Percentiles rank a stretch among this genome's conserved stretches.
Evolutionary conservation across 345 rosid genomes (phyloP).

Genomic region (Streptanthus diversifolius): DNA sequence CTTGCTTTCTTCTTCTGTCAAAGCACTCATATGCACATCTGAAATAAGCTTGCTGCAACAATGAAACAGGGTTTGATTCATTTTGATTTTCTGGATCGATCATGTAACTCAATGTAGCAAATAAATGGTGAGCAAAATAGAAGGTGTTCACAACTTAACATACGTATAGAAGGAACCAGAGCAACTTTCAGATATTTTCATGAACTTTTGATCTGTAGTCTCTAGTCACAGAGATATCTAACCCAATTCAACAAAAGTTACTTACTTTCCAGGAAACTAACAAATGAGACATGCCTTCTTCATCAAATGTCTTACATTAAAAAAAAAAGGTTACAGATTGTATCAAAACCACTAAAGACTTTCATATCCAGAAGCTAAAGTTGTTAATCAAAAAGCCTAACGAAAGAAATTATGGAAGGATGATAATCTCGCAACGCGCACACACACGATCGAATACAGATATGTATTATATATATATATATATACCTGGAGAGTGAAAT

Average conservation of each 20-base stretch:
- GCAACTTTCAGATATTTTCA: neutral
- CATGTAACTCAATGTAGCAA: neutral
- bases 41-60: constrained; percentile 90
- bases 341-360: neutral
- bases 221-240: neutral
- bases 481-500: constrained; percentile 83
- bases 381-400: neutral
- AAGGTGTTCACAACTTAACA: neutral
- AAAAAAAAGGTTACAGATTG: neutral
- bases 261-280: neutral
- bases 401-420: neutral
- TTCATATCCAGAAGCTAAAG: constrained; percentile 6
- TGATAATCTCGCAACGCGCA: neutral
- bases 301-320: neutral
- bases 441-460: neutral
- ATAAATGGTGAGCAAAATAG: neutral
- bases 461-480: too few relatives aligned
- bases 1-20: constrained; percentile 69
- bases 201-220: neutral
- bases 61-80: neutral
- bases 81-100: neutral
- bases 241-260: neutral
- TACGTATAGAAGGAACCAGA: neutral
- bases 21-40: constrained; percentile 90
- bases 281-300: neutral